Conservation (phyloP, 495 filamentous ascomycete species). For the Penicillium dipodomyicola region DNA sequence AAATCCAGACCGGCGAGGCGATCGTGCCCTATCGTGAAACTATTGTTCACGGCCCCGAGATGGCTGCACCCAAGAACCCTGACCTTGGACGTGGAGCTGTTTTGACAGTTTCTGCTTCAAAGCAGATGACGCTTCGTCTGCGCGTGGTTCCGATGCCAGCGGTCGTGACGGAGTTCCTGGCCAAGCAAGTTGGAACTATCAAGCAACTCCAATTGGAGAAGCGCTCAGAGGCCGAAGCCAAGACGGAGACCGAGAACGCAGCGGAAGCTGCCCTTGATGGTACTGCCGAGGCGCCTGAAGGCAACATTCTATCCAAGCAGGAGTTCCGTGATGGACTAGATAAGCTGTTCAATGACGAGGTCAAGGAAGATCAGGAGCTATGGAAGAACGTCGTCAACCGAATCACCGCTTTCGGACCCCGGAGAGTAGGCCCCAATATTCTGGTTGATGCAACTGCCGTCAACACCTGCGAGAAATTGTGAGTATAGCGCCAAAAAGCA, state of each 20-base stretch:
- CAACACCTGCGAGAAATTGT: conserved; percentile 74
- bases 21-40: conserved; percentile 96
- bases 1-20: conserved; percentile 89
- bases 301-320: conserved; percentile 58
- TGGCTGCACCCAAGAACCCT: conserved; percentile 83
- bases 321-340: conserved; percentile 75
- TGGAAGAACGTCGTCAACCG: conserved; percentile 78
- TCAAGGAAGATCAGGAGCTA: conserved; percentile 62
- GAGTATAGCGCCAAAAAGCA: conserved; percentile 27
- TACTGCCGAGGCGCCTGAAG: conserved; percentile 50
- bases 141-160: conserved; percentile 77
- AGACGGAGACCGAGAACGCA: conserved; percentile 36
- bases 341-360: conserved; percentile 58
- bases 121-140: conserved; percentile 75
- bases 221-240: conserved; percentile 44
- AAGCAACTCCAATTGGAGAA: conserved; percentile 74
- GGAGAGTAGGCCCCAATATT: conserved; percentile 81
- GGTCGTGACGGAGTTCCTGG: conserved; percentile 78
- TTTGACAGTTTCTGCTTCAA: conserved; percentile 70
- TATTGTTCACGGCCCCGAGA: conserved; percentile 81
- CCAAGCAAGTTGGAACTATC: conserved; percentile 73
- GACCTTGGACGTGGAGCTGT: conserved; percentile 86
- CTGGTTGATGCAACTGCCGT: conserved; percentile 79
- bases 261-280: conserved; percentile 34
- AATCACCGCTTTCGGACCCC: conserved; percentile 86